phyloP scores from a whole-genome alignment of 768 basidiomycete species.

The Epithele typhae region DNA sequence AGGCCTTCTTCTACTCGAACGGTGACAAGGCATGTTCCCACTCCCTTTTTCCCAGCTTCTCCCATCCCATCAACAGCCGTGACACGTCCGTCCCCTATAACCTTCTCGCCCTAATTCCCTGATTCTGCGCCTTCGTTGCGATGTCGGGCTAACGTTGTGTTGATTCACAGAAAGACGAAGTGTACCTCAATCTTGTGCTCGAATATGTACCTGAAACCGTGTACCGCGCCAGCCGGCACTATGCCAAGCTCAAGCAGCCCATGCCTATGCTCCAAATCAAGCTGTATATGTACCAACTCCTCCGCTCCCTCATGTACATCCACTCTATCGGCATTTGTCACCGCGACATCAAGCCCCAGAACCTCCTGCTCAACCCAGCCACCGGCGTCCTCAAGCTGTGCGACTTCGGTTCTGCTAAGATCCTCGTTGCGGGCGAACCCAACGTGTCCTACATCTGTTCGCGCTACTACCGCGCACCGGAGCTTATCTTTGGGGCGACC shows the following conservation, averaged over 20 bases:
- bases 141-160: no score
- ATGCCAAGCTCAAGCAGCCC: constrained; percentile 98
- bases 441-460: constrained; percentile 99
- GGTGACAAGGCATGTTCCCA: constrained; percentile 84
- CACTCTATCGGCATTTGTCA: constrained; percentile 99
- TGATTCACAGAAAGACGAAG: constrained; percentile 87
- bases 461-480: constrained; percentile 97
- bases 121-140: no score
- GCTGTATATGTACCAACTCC: constrained; percentile 98
- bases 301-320: constrained; percentile 98
- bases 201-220: constrained; percentile 99
- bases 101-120: not conserved
- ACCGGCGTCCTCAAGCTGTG: constrained; percentile 97
- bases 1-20: constrained; percentile 98
- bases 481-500: constrained; percentile 98
- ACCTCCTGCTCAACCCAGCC: constrained; percentile 92
- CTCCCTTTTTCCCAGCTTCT: constrained; percentile 2
- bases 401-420: constrained; percentile 99
- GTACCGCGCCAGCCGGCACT: constrained; percentile 97
- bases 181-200: constrained; percentile 97
- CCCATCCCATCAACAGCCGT: constrained; percentile 8
- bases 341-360: constrained; percentile 99
- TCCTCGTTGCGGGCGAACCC: constrained; percentile 94
- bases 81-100: no score
- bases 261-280: constrained; percentile 99